phyloP scores from a whole-genome alignment of 1,284 basidiomycete species.

The Apiotrichum veenhuisii region DNA sequence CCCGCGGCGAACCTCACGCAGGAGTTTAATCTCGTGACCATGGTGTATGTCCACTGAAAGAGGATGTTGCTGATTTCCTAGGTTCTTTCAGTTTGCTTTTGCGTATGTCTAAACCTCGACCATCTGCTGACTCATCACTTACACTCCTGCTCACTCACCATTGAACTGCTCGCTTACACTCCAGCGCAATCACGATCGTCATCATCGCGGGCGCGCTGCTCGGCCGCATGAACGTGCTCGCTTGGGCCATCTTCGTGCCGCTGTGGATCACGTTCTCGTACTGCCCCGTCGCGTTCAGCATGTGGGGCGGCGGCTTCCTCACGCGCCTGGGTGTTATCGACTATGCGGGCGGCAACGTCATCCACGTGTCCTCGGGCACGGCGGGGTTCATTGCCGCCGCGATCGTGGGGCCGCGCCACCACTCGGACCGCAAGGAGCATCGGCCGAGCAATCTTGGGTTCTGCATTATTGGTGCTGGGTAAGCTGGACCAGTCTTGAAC shows the following conservation, averaged over 20 bases:
- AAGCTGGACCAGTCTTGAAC: background rate
- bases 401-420: slow-evolving; percentile 18
- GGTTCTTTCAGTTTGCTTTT: slow-evolving; percentile 25
- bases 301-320: slow-evolving; percentile 27
- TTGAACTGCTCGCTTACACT: background rate
- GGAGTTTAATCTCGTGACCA: slow-evolving; percentile 17
- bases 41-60: slow-evolving; percentile 10
- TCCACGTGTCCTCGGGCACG: slow-evolving; percentile 21
- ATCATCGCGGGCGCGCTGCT: slow-evolving; percentile 24
- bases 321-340: slow-evolving; percentile 21
- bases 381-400: slow-evolving; percentile 22
- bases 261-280: slow-evolving; percentile 23
- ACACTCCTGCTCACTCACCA: too few species aligned
- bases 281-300: slow-evolving; percentile 15
- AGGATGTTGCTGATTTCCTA: background rate
- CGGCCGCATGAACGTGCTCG: slow-evolving; percentile 24
- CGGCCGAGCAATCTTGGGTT: slow-evolving; percentile 22
- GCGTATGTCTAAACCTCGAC: slow-evolving; percentile 6
- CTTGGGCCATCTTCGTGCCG: slow-evolving; percentile 23
- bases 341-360: slow-evolving; percentile 24
- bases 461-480: slow-evolving; percentile 19
- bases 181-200: slow-evolving; percentile 20
- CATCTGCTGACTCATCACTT: background rate
- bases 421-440: slow-evolving; percentile 14
- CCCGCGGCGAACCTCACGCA: slow-evolving; percentile 13